Evolutionary conservation across 139 green algal genomes (phyloP).

Genomic region (Coccomyxa sp.): DNA sequence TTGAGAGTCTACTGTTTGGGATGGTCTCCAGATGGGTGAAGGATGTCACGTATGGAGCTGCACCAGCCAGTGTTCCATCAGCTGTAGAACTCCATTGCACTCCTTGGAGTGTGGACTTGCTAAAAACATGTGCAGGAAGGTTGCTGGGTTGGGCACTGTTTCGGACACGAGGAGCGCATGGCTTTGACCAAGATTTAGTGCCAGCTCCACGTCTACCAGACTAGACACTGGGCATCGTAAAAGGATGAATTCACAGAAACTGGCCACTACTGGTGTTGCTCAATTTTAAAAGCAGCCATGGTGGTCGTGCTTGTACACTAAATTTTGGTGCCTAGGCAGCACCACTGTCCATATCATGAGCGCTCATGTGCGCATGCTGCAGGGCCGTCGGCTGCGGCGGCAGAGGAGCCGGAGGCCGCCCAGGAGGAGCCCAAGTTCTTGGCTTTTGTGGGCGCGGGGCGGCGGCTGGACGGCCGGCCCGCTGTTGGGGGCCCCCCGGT

Average conservation of each 20-base stretch:
- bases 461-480: constrained; percentile 79
- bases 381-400: not conserved
- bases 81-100: too few relatives aligned
- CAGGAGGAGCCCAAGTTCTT: constrained; percentile 59
- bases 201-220: too few relatives aligned
- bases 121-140: too few relatives aligned
- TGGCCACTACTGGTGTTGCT: not conserved
- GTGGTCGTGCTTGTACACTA: not conserved
- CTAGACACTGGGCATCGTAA: too few relatives aligned
- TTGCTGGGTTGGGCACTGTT: too few relatives aligned
- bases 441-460: constrained; percentile 70
- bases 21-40: not conserved
- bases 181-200: too few relatives aligned
- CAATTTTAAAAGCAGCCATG: not conserved
- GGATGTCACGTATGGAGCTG: not conserved
- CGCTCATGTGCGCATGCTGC: not conserved
- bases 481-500: constrained; percentile 2
- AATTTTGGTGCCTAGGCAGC: not conserved
- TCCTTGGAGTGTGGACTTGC: too few relatives aligned
- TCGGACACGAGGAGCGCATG: too few relatives aligned
- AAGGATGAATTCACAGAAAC: too few relatives aligned
- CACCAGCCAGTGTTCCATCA: too few relatives aligned
- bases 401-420: not conserved
- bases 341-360: not conserved
- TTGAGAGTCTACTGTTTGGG: not conserved